These are phyloP conservation scores for Beauveria varroae DNA, from an alignment of 2,329 filamentous ascomycete genomes.

Conservation along the genomic window DNA sequence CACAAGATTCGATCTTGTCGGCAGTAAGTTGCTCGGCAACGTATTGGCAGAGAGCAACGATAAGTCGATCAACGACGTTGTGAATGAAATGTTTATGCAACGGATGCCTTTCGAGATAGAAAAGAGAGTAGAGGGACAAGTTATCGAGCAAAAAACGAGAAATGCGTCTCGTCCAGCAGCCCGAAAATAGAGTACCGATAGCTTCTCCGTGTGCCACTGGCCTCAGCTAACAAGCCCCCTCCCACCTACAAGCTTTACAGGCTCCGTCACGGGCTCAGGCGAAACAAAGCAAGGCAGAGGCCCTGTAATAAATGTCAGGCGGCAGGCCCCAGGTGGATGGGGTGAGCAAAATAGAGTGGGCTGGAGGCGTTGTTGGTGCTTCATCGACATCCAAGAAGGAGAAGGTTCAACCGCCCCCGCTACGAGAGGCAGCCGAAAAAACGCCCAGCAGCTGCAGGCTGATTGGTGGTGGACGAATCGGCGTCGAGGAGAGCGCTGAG, in stretches of 20 bases:
- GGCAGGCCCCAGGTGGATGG: not conserved
- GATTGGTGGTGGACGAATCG: constrained; percentile 10
- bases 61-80: not conserved
- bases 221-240: not conserved
- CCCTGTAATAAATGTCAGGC: constrained; percentile 1
- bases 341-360: not conserved
- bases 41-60: not conserved
- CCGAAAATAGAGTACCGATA: not conserved
- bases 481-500: not conserved
- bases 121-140: not conserved
- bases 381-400: not conserved
- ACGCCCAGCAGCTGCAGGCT: constrained; percentile 7
- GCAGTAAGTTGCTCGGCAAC: not conserved
- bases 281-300: constrained; percentile 5
- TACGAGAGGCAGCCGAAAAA: constrained; percentile 7
- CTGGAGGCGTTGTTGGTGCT: not conserved
- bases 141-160: not conserved
- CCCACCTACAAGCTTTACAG: not conserved
- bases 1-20: constrained; percentile 4
- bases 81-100: not conserved
- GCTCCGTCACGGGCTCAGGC: not conserved
- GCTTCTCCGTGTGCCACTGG: not conserved
- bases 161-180: not conserved
- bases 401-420: not conserved
- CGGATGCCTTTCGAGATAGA: not conserved